Evolutionary conservation across 176 grass and related monocot species (phyloP).

Genomic region (Eragrostis curvula): DNA sequence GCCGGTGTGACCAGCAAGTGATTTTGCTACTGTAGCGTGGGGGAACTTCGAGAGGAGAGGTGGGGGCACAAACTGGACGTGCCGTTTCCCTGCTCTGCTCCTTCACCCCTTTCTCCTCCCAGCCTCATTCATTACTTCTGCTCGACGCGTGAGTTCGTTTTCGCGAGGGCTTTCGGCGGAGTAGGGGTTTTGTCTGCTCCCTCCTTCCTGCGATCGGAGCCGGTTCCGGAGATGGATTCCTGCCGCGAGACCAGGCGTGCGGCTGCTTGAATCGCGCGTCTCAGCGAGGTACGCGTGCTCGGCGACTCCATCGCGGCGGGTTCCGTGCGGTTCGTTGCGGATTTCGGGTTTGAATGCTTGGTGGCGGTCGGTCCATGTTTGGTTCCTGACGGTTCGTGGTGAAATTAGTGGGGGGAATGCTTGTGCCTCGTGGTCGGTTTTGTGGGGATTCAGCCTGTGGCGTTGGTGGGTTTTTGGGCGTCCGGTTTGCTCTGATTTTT

Average conservation of each 20-base stretch:
- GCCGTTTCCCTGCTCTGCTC: not conserved
- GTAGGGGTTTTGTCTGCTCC: not conserved
- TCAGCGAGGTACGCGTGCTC: conserved; percentile 34
- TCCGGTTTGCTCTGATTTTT: not conserved
- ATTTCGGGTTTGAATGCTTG: not conserved
- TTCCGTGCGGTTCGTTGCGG: not conserved
- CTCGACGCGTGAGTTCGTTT: not conserved
- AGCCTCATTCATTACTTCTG: not conserved
- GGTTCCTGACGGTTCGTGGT: not conserved
- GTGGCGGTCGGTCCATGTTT: not conserved
- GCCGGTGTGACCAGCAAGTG: not conserved
- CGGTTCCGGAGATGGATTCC: not conserved
- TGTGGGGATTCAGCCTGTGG: not conserved
- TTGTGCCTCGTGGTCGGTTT: not conserved
- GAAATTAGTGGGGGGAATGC: not conserved
- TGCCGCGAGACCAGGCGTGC: not conserved
- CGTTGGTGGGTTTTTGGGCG: not conserved
- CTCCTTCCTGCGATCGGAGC: not conserved
- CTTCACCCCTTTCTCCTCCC: not conserved
- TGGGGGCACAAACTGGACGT: conserved; percentile 26
- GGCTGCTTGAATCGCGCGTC: conserved; percentile 30
- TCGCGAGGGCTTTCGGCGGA: conserved; percentile 2
- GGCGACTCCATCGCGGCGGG: not conserved
- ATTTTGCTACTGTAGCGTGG: not conserved
- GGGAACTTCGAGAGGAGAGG: not conserved